phyloP scores from a whole-genome alignment of 2,329 filamentous ascomycete genomes.

The Cladosporium colombiae region DNA sequence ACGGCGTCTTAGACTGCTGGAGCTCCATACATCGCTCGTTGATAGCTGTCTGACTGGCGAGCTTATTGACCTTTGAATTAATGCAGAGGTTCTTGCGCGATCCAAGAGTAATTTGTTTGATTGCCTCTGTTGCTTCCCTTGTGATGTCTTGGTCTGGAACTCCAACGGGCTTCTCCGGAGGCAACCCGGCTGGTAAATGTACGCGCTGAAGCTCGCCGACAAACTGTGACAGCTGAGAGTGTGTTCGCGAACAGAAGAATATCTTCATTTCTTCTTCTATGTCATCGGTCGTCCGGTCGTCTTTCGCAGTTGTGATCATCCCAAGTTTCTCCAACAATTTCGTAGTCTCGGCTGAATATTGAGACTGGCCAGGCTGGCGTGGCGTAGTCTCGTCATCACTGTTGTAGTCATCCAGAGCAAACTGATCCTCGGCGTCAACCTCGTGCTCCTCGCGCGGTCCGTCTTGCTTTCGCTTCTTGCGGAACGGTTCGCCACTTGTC shows the following conservation, averaged over 20 bases:
- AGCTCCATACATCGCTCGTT: conserved; percentile 92
- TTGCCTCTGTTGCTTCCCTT: conserved; percentile 52
- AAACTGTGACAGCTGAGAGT: conserved; percentile 89
- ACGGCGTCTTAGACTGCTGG: conserved; percentile 67
- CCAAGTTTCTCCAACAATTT: conserved; percentile 67
- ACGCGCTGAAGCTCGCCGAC: conserved; percentile 78
- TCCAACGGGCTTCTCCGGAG: conserved; percentile 25
- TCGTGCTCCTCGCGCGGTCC: conserved; percentile 24
- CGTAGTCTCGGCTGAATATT: conserved; percentile 69
- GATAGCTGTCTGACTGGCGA: conserved; percentile 74
- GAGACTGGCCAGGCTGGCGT: conserved; percentile 27
- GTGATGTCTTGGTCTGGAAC: conserved; percentile 7
- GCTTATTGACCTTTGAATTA: conserved; percentile 74
- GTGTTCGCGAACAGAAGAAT: conserved; percentile 89
- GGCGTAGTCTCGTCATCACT: conserved; percentile 57
- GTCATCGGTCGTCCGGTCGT: conserved; percentile 45
- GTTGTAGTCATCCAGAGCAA: conserved; percentile 73
- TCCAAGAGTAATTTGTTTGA: conserved; percentile 81
- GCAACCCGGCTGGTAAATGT: conserved; percentile 70
- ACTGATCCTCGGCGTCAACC: conserved; percentile 64
- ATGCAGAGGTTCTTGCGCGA: conserved; percentile 89
- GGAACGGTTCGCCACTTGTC: conserved; percentile 29
- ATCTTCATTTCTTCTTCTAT: conserved; percentile 73
- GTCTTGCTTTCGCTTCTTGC: conserved; percentile 49
- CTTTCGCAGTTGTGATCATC: conserved; percentile 40